A percentile compares a stretch with the other conserved stretches of the same genome.
phyloP scores from a whole-genome alignment of 139 green algal species.

The Coelastrella sp. region DNA sequence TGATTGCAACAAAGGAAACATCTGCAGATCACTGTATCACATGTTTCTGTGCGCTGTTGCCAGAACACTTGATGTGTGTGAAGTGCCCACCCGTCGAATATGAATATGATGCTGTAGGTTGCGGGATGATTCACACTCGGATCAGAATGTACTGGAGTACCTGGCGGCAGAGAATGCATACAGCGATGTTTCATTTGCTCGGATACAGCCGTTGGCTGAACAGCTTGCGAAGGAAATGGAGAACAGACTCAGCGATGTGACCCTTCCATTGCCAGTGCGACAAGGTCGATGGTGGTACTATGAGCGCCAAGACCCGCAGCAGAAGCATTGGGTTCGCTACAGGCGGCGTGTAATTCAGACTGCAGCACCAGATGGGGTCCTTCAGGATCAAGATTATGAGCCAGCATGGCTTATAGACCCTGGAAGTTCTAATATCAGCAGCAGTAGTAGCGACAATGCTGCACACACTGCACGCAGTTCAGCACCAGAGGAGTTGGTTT shows the following conservation, averaged over 20 bases:
- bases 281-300: conserved; percentile 44
- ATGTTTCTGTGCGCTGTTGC: too few species aligned
- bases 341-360: conserved; percentile 3
- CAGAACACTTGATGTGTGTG: too few species aligned
- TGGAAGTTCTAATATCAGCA: not conserved
- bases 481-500: conserved; percentile 29
- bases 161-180: conserved; percentile 45
- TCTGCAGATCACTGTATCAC: not conserved
- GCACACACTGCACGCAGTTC: too few species aligned
- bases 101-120: too few species aligned
- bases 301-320: conserved; percentile 18
- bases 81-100: too few species aligned
- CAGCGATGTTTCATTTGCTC: not conserved
- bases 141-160: conserved; percentile 30
- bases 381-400: not conserved
- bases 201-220: conserved; percentile 6
- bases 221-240: conserved; percentile 42
- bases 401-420: not conserved
- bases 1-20: too few species aligned
- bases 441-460: not conserved
- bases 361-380: conserved; percentile 14
- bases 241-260: not conserved
- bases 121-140: conserved; percentile 34
- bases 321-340: conserved; percentile 21
- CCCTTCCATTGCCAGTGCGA: conserved; percentile 11